A percentile compares a stretch with the other conserved stretches of the same genome.
phyloP scores from a whole-genome alignment of 257 asterid genomes.

The Marsdenia floribunda region DNA sequence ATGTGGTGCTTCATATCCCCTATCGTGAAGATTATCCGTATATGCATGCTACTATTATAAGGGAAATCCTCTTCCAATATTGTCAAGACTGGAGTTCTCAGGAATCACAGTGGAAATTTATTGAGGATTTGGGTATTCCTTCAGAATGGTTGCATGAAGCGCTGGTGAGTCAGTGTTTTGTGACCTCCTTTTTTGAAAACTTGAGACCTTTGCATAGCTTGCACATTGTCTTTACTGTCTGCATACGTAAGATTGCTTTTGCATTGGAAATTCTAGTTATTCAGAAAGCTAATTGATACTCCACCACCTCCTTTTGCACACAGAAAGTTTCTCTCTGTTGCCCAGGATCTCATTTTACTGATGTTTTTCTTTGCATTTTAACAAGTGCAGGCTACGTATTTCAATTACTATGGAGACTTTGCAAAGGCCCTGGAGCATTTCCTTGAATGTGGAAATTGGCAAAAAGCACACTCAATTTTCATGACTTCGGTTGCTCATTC shows the following conservation, averaged over 20 bases:
- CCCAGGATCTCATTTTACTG: conserved; percentile 22
- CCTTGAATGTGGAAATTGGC: conserved; percentile 84
- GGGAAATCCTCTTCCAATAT: conserved; percentile 89
- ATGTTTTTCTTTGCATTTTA: conserved; percentile 10
- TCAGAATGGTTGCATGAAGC: conserved; percentile 93
- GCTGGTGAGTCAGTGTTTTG: conserved; percentile 57
- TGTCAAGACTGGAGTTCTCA: conserved; percentile 85
- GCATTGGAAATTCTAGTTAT: background rate
- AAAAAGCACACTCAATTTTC: conserved; percentile 85
- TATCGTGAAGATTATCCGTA: conserved; percentile 85
- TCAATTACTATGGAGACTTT: conserved; percentile 60
- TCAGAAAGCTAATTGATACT: conserved; percentile 3
- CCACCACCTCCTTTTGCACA: background rate
- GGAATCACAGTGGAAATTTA: conserved; percentile 67
- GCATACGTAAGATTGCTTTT: background rate
- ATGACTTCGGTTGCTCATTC: conserved; percentile 75
- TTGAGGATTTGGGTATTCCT: conserved; percentile 84
- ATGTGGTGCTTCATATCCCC: conserved; percentile 91
- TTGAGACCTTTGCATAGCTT: conserved; percentile 3
- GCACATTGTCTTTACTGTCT: background rate
- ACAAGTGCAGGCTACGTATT: conserved; percentile 72
- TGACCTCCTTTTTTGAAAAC: background rate
- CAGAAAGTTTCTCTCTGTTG: background rate
- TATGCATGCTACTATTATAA: conserved; percentile 59
- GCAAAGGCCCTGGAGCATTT: conserved; percentile 78